Conservation (phyloP, 2,329 filamentous ascomycete genomes). For the Fusarium sp. region DNA sequence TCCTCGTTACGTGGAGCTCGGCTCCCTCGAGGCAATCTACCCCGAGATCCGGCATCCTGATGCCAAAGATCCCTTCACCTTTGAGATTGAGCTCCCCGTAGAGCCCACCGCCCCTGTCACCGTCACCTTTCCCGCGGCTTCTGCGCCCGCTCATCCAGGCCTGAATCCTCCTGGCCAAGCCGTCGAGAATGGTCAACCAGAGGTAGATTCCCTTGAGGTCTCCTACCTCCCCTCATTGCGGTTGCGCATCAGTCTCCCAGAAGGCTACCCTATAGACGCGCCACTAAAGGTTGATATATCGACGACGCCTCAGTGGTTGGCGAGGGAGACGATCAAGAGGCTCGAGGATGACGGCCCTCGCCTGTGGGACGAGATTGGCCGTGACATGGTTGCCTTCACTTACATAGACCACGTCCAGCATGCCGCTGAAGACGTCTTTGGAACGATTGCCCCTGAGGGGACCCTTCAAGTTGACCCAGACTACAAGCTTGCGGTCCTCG, state of each 20-base stretch:
- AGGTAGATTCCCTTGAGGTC: constrained; percentile 65
- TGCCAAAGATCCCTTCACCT: constrained; percentile 61
- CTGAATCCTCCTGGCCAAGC: constrained; percentile 21
- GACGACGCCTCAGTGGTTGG: constrained; percentile 72
- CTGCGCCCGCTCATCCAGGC: constrained; percentile 40
- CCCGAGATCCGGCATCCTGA: constrained; percentile 71
- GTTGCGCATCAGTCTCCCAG: constrained; percentile 69
- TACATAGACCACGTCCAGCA: constrained; percentile 77
- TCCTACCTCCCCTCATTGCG: constrained; percentile 72
- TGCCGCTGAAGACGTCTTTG: constrained; percentile 73
- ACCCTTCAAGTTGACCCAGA: constrained; percentile 68
- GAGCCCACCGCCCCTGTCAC: constrained; percentile 69
- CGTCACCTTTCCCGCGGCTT: constrained; percentile 69
- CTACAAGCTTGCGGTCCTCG: constrained; percentile 80
- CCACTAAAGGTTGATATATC: constrained; percentile 68
- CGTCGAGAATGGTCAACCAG: constrained; percentile 35
- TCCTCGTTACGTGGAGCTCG: constrained; percentile 71
- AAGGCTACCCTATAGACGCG: constrained; percentile 69
- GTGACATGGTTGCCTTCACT: constrained; percentile 71
- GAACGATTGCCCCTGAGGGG: constrained; percentile 64
- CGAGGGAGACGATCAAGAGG: constrained; percentile 61
- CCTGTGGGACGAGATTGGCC: constrained; percentile 76
- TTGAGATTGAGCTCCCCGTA: constrained; percentile 72
- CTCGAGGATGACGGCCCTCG: constrained; percentile 66
- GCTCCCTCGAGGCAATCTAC: constrained; percentile 75